Evolutionary conservation across 352 stramenopile species (phyloP), one percentile per base, ranked within the genome.

Genomic region (Globisporangium splendens): DNA sequence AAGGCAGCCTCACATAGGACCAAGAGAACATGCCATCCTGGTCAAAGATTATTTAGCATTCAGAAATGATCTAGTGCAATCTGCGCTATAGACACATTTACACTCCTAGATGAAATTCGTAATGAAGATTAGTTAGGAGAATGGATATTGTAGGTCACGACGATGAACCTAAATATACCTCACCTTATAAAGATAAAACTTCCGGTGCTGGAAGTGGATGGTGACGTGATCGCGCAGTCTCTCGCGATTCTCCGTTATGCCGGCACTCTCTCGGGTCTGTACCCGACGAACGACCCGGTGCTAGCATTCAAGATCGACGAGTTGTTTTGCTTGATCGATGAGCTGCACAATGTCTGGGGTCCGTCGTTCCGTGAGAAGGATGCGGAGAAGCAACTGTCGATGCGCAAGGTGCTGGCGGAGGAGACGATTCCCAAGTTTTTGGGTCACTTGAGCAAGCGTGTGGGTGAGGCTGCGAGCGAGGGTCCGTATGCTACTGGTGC

Each of bases 211-310:
- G 44, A 69, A 8, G 39, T 75, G 6, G 63, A 75, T 46, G 65
- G 63, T 11, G 56, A 67, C 2, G 24, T 59, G 39, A 50, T 59
- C 8, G 39, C 52, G 52, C 52, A 59, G 55, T 55, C 55, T 6
- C 55, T 68, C 31, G 69, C 75, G 1, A 79, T 92, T 38, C 58
- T 90, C 10, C 74, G 83, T 28, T 90, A 86, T 41, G 78, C 69
- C 10, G 83, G 85, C 8, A 86, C 60, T 0, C 55, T 87, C 8
- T 42, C 61, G 0, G 69, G 63, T 0, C 56, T 87, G 20, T 85
- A 88, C 50, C 72, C 72, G 14, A 59, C 65, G 0, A 65, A 63
- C 1, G 53, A 43, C 28, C 18, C 59, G 47, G 38, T 73, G 13
- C 50, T 66, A 8, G 61, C 66, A 5, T 56, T 71, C 1, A 60